Conservation (phyloP, 148 eudicot species). For the Fagopyrum tataricum region DNA sequence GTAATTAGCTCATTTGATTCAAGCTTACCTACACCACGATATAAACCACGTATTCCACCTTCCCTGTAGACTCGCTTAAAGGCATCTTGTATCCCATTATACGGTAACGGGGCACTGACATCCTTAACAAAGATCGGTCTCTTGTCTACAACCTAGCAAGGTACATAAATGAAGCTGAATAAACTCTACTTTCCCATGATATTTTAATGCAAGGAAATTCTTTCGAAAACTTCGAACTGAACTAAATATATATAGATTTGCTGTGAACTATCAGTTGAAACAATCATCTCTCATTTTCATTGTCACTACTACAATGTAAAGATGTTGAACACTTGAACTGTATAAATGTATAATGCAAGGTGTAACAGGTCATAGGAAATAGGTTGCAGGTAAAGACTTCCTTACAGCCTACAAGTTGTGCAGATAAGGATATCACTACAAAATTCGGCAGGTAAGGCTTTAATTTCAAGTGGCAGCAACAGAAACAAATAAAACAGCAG, state of each 20-base stretch:
- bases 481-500: not conserved
- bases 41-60: constrained; percentile 78
- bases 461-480: too few relatives aligned
- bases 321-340: too few relatives aligned
- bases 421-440: too few relatives aligned
- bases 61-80: constrained; percentile 67
- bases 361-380: not conserved
- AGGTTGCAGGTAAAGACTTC: not conserved
- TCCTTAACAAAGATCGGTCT: constrained; percentile 33
- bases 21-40: constrained; percentile 86
- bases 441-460: too few relatives aligned
- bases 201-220: not conserved
- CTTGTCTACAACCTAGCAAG: constrained; percentile 47
- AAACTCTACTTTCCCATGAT: not conserved
- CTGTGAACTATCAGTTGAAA: too few relatives aligned
- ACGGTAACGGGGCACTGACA: constrained; percentile 28
- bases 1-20: not conserved
- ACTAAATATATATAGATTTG: not conserved
- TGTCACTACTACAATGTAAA: not conserved
- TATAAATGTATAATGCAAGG: not conserved
- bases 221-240: not conserved
- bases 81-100: constrained; percentile 71
- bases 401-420: not conserved
- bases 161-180: not conserved
- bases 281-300: not conserved